phyloP scores from a whole-genome alignment of 1,284 basidiomycete genomes.

The Ceratobasidium sp. region DNA sequence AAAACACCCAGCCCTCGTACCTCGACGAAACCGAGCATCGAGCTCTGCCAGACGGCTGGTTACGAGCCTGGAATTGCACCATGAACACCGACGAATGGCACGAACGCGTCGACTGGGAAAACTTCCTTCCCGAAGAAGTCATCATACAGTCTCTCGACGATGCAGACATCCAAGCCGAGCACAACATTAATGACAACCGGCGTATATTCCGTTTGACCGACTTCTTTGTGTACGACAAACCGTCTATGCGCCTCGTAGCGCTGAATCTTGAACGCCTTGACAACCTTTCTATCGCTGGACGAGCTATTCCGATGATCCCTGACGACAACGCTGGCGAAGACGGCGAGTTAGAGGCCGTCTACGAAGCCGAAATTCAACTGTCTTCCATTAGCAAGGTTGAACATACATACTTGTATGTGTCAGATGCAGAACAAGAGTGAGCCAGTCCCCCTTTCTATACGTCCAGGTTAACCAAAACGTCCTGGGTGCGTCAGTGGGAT shows the following conservation, averaged over 20 bases:
- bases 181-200: background rate
- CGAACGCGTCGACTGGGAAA: background rate
- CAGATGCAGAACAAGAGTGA: constrained; percentile 16
- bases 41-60: background rate
- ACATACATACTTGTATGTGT: constrained; percentile 25
- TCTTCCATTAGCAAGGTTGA: constrained; percentile 14
- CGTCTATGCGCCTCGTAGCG: background rate
- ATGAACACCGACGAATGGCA: constrained; percentile 32
- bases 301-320: constrained; percentile 19
- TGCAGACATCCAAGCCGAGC: constrained; percentile 11
- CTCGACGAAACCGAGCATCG: background rate
- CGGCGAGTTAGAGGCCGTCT: background rate
- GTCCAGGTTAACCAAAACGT: background rate
- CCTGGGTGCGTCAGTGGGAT: constrained; percentile 8
- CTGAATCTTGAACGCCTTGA: background rate
- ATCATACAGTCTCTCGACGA: constrained; percentile 15
- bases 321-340: constrained; percentile 20
- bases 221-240: constrained; percentile 22
- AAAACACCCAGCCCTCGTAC: background rate
- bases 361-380: background rate
- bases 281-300: background rate
- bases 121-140: background rate
- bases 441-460: background rate
- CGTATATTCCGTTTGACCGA: constrained; percentile 19
- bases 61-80: background rate